Base-by-base conservation (phyloP, 345 rosid genomes). In the Hevea brasiliensis region DNA sequence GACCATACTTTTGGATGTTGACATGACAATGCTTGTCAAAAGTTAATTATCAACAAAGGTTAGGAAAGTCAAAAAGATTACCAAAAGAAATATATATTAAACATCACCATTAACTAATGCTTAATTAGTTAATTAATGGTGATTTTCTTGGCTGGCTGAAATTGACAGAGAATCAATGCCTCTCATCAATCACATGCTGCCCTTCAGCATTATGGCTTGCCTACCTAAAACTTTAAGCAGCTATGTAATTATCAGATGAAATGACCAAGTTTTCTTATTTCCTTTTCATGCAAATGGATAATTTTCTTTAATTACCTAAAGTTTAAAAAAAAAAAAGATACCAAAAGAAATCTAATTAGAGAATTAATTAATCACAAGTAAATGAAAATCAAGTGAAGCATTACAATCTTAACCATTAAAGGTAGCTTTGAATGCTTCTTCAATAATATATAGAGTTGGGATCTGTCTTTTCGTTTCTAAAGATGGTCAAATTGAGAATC, bases 401-500 rank as follows among this genome's bases (percentile, higher is more conserved):
- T n/a, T n/a, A n/a, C n/a, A n/a, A n/a, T n/a, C n/a, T 8, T 8
- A 45, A 45, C 13, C 48, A 47, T 47, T 14, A 47, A 14, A 47
- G 18, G 18, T 47, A 47, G 48, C 51, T 14, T 2, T 1, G 1
- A 47, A 11, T 47, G 51, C 20, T 12, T 12, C 17, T 47, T 47
- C 18, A 47, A 47, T 47, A 47, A 47, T 14, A 44, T 41, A 41
- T 41, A 5, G 10, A 44, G 12, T 9, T 44, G 7, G 12, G 53
- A 48, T 13, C 20, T 48, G 20, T 21, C 24, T 37, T 40, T 35
- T 37, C 8, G 47, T 8, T 54, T 8, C 23, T 15, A 55, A 23
- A 40, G 63, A 55, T 55, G 21, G 63, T 69, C 72, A 40, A 24
- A 37, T 26, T 12, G 54, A 70, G 73, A 32, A 37, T 41, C 72